Conservation (phyloP, 148 eudicot species). For the Spergularia bocconei region DNA sequence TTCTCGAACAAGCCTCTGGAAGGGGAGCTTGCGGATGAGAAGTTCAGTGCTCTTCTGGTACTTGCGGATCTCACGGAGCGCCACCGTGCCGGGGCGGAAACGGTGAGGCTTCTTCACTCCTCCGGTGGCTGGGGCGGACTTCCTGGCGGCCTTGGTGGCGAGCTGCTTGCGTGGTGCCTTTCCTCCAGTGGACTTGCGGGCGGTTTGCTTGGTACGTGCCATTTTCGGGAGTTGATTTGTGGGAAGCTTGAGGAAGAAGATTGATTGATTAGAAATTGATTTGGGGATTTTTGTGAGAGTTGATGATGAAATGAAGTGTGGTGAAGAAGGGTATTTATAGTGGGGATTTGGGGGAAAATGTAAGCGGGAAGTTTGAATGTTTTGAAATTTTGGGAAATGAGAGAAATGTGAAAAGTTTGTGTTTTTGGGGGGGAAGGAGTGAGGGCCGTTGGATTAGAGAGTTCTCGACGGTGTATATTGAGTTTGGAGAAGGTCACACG, state of each 20-base stretch:
- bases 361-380: neutral
- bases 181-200: conserved; percentile 52
- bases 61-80: conserved; percentile 55
- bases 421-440: neutral
- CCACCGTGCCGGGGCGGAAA: conserved; percentile 51
- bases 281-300: neutral
- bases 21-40: conserved; percentile 48
- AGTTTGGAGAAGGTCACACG: neutral
- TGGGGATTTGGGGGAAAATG: neutral
- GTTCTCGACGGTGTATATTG: neutral
- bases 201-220: conserved; percentile 58
- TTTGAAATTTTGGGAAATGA: neutral
- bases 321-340: neutral
- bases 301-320: neutral
- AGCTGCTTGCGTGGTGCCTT: conserved; percentile 54
- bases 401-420: too few relatives aligned
- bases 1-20: conserved; percentile 54
- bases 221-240: conserved; percentile 6
- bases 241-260: neutral
- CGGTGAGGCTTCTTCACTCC: conserved; percentile 61
- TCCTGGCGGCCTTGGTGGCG: conserved; percentile 51
- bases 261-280: neutral
- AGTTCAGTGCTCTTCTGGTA: conserved; percentile 63
- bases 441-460: conserved; percentile 3
- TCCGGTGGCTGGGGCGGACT: conserved; percentile 56